Base-by-base conservation (phyloP, 306 rosid genomes). In the Cicer pinnatifidum region DNA sequence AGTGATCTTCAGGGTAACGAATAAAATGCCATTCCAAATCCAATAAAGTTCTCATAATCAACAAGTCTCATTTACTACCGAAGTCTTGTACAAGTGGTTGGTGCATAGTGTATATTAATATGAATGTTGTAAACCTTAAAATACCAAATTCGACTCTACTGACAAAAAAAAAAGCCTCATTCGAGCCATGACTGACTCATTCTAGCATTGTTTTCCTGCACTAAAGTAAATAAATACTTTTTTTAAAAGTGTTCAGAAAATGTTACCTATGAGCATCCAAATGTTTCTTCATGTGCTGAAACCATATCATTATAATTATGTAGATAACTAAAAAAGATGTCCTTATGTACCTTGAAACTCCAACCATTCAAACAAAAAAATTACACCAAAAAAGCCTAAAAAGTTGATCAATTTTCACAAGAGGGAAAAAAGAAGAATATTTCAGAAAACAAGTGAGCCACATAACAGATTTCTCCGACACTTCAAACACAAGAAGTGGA, bases 181-280 rank as follows among this genome's bases (percentile, higher is more conserved):
- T 54, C 43, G 33, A 64, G 11, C 39, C 15, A 28, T 28, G 35
- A 28, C 5, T 3, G 35, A 28, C 5, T 28, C 35, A 28, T 28
- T 0, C 35, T 28, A 28, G 5, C 19, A 53, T 16, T 51, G 23
- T 20, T 17, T 70, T 11, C 37, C 46, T 38, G 16, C 11, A 9
- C 28, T 11, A 28, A 71, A 41, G 53, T 47, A 46, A 28, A 13
- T 50, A 13, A 12, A 48, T n/a, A 59, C 76, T 67, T 77, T 5
- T 40, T 51, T 23, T 10, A 52, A 23, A 78, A 66, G 76, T 16
- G 28, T 50, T 12, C 17, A 52, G 60, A 68, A 58, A 75, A 68
- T 39, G 54, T 44, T n/a, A 50, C 63, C 56, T 44, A 69, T 35
- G 60, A 53, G 64, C 38, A 56, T 79, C 70, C 64, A 43, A 76